phyloP scores from a whole-genome alignment of 208 protist species.

The Polymyxa betae region DNA sequence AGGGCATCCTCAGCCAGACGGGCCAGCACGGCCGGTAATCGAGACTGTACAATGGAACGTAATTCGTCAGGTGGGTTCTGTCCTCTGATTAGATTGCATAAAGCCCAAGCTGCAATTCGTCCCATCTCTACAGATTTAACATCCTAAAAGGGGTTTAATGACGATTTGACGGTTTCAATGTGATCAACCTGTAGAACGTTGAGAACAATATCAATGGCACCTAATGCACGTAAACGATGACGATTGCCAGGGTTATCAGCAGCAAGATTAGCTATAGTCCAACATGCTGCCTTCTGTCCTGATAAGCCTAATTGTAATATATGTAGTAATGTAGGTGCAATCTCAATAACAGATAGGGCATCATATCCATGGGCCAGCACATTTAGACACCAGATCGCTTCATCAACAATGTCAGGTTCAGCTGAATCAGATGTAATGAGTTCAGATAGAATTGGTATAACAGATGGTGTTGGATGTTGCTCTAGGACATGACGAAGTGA shows the following conservation, averaged over 20 bases:
- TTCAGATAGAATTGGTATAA: neutral
- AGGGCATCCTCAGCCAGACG: neutral
- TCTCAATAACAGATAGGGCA: neutral
- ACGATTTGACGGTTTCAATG: no score
- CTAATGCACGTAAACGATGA: neutral
- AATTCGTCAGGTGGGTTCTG: constrained; percentile 36
- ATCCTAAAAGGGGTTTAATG: no score
- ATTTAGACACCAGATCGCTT: constrained; percentile 36
- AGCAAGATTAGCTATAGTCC: constrained; percentile 36
- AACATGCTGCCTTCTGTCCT: neutral
- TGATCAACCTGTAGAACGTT: constrained; percentile 28
- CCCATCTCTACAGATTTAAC: constrained; percentile 3
- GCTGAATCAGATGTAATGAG: neutral
- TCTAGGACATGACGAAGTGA: neutral
- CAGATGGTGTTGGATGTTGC: neutral
- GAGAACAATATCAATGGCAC: constrained; percentile 12
- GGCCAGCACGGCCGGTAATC: neutral
- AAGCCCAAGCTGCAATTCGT: neutral
- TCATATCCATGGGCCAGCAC: constrained; percentile 35
- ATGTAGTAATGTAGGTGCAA: constrained; percentile 28
- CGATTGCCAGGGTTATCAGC: constrained; percentile 28
- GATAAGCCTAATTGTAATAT: neutral
- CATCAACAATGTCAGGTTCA: neutral
- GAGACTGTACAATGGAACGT: neutral
- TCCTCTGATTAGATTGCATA: constrained; percentile 31